Evolutionary conservation across 1,284 basidiomycete species (phyloP).

Genomic region (Rhodotorula sp.): DNA sequence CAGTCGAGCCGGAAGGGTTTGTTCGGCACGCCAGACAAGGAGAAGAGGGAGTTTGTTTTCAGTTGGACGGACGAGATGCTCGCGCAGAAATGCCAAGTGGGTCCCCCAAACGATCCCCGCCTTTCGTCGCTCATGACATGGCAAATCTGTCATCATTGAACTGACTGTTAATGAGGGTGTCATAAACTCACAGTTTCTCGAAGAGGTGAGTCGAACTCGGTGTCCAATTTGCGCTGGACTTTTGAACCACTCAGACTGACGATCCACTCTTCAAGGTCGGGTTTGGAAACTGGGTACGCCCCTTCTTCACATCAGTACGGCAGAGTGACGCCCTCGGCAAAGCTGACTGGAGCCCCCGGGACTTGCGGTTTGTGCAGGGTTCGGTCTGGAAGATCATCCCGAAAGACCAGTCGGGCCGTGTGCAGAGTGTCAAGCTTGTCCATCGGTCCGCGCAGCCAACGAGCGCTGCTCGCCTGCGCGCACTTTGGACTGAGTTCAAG

Average conservation of each 20-base stretch:
- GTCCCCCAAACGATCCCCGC: not conserved
- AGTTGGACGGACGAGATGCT: conserved; percentile 16
- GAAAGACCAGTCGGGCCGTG: conserved; percentile 9
- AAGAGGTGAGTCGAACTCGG: conserved; percentile 49
- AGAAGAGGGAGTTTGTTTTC: conserved; percentile 2
- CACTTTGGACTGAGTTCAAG: conserved; percentile 52
- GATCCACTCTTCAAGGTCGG: conserved; percentile 55
- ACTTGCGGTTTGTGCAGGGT: conserved; percentile 7
- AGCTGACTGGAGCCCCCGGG: no score
- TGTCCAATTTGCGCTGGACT: fast-evolving
- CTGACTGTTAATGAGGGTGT: not conserved
- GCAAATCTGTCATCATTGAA: not conserved
- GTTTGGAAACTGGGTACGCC: conserved; percentile 68
- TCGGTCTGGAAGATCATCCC: conserved; percentile 39
- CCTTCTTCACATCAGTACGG: no score
- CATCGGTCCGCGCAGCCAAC: conserved; percentile 70
- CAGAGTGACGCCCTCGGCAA: no score
- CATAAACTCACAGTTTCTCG: conserved; percentile 27
- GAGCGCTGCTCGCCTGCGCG: conserved; percentile 78
- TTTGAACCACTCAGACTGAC: no score
- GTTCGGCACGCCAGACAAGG: not conserved
- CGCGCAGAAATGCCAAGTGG: conserved; percentile 11
- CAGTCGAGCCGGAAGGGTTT: no score
- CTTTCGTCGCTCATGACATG: not conserved
- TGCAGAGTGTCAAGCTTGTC: conserved; percentile 67